Evolutionary conservation across 2,329 filamentous ascomycete species (phyloP), one percentile per base, ranked within the genome.

Genomic region (Sporothrix humicola): DNA sequence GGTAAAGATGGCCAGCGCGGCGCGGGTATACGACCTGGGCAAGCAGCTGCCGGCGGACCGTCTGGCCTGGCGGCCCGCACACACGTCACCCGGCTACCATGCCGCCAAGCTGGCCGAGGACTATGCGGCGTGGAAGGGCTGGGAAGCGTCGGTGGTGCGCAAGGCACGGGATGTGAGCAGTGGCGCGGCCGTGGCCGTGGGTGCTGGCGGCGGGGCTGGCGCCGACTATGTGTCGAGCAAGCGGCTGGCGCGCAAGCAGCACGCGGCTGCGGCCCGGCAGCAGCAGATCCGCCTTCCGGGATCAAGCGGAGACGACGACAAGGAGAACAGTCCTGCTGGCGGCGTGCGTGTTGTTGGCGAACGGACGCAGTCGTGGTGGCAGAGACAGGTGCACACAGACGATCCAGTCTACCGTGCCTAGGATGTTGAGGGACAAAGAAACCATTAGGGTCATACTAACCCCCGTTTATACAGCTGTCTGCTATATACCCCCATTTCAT

Each of bases 21-120:
- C 89, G 3, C 84, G 82, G 75, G 79, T 92, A 10, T 92, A 88
- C 77, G 87, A 92, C 77, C 83, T 93, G n/a, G 82, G 80, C 7
- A 65, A 68, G 6, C 48, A 75, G 54, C 59, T 74, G 72, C 73
- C 73, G 12, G 75, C 65, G 1, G 75, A 77, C 72, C 74, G 73
- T 9, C 75, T 78, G 31, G 75, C 87, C 10, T 93, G 92, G 91
- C 86, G 88, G 76, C 91, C 91, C 26, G 88, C 88, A 26, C 88
- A 83, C 78, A 85, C 84, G 54, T 92, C 89, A 63, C 88, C 90
- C 3, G 87, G 89, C 79, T 93, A 90, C 81, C 88, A 91, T 74
- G 89, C 90, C 10, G 90, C 90, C 20, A 87, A 85, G 79, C 87
- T 91, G 79, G 86, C 84, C 73, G 91, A 93, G 81, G 87, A 92